Conservation (phyloP, 192 early-diverging fungal genomes). For the Backusella parvicylindrica region DNA sequence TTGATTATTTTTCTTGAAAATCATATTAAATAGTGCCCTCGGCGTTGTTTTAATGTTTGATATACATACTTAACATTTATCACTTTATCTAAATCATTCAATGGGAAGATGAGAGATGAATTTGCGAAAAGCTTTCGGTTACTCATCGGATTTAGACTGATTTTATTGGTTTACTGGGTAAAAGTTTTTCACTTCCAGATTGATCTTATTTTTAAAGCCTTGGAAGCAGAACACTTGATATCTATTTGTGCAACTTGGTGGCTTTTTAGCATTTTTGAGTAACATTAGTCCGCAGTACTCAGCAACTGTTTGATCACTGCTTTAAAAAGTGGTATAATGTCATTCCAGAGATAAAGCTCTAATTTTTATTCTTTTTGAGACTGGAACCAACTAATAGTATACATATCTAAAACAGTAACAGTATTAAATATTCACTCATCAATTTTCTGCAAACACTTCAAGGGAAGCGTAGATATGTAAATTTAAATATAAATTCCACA, state of each 20-base stretch:
- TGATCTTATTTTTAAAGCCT: background rate
- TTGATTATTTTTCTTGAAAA: background rate
- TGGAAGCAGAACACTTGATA: background rate
- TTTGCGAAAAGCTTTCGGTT: background rate
- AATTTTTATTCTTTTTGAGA: too few species aligned
- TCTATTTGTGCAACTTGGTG: background rate
- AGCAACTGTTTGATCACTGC: too few species aligned
- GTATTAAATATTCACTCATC: too few species aligned
- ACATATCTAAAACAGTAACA: too few species aligned
- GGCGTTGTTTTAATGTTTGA: background rate
- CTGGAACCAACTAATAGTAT: too few species aligned
- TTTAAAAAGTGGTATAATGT: too few species aligned
- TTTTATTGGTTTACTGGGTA: background rate
- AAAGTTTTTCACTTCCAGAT: background rate
- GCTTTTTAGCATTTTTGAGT: background rate
- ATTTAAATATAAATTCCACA: too few species aligned
- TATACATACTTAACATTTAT: background rate
- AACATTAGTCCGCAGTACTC: background rate
- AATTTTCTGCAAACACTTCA: too few species aligned
- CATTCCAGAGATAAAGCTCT: too few species aligned
- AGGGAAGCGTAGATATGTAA: too few species aligned
- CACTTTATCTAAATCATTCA: background rate
- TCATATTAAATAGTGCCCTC: background rate
- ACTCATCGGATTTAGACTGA: background rate
- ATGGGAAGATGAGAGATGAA: background rate